Evolutionary conservation across 176 grass and related monocot species (phyloP).

Genomic region (Sorghum bicolor): DNA sequence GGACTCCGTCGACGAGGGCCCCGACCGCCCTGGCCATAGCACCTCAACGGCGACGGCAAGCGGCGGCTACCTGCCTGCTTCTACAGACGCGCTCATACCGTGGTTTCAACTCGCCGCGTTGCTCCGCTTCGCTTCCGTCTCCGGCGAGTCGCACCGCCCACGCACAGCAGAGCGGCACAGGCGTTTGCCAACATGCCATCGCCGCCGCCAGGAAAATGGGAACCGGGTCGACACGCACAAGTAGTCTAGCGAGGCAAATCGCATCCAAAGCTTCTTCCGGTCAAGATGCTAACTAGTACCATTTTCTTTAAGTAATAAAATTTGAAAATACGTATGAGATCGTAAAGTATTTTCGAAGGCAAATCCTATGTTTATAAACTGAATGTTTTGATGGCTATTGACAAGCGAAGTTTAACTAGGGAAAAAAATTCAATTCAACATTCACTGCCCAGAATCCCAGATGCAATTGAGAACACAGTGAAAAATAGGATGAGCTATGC

Average conservation of each 20-base stretch:
- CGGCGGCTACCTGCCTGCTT: too few species aligned
- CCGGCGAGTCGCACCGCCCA: background rate
- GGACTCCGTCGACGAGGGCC: constrained; percentile 20
- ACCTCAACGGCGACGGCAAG: background rate
- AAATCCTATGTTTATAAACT: background rate
- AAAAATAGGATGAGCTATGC: background rate
- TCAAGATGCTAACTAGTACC: background rate
- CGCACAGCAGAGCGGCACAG: background rate
- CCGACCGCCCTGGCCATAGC: background rate
- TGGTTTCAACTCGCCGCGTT: background rate
- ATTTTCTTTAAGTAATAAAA: background rate
- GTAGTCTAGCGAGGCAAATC: background rate
- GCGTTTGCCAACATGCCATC: background rate
- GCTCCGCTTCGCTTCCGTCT: background rate
- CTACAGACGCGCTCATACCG: background rate
- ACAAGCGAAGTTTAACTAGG: background rate
- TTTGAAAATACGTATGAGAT: background rate
- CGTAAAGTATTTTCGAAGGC: background rate
- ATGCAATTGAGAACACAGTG: background rate
- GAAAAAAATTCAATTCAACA: background rate
- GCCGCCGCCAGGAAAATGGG: background rate
- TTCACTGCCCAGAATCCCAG: background rate
- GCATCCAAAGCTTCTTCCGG: background rate
- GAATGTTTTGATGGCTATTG: background rate
- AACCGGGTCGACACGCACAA: background rate